Base-by-base conservation (phyloP, 331 rosid species). In the Erythrophleum ivorense region DNA sequence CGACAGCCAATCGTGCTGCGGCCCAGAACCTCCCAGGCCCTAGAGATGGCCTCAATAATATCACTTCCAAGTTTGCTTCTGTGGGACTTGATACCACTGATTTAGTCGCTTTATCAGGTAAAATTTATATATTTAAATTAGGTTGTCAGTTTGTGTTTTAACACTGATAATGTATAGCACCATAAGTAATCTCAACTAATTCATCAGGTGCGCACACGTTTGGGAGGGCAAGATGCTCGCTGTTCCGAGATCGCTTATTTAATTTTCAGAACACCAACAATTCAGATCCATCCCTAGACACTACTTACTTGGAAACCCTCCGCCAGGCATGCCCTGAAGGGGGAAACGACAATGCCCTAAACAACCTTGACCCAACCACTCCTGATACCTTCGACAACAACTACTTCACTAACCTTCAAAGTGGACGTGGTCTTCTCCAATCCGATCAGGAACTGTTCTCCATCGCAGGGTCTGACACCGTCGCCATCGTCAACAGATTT, bases 81-180 rank as follows among this genome's bases (percentile, higher is more conserved):
- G 24, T 34, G 9, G 86, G 87, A 55, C 85, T 87, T 5, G 78
- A 84, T 55, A 8, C 85, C 18, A 81, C 85, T 0, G 87, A 84
- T 55, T 63, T 84, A 2, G 89, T 87, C 62, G 85, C 87, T 58
- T 48, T 87, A 52, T 87, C 87, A 2, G 87, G 85, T 83, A 86
- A 59, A 52, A 36, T 36, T 36, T 36, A 36, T 52, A 52, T 6
- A 43, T 43, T 6, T 43, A 5, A 43, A 3, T 1, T 43, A 43
- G 9, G 0, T 5, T n/a, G 18, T 29, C 40, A 2, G 40, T 36
- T 36, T 24, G 41, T 38, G 41, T 38, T 38, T 38, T 4, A 38
- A 38, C 41, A 38, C 41, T 38, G 41, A 38, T 38, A 3, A 24
- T 38, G 41, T 38, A 38, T 38, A 38, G 6, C 6, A 4, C n/a